A percentile compares a stretch with the other conserved stretches of the same genome.
Evolutionary conservation across 1,284 basidiomycete species (phyloP).

Genomic region (Hemileia vastatrix): DNA sequence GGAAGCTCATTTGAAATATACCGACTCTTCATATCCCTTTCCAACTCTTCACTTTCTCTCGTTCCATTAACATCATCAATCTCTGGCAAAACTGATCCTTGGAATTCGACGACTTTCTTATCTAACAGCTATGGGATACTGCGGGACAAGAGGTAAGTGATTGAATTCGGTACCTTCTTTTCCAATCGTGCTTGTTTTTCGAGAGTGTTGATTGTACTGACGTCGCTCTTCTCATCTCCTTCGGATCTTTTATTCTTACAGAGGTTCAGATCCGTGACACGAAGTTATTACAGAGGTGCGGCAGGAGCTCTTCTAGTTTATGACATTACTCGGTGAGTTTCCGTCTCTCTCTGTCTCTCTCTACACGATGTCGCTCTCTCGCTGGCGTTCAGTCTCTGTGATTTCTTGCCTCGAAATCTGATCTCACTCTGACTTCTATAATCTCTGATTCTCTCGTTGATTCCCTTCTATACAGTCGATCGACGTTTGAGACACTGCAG

Average conservation of each 20-base stretch:
- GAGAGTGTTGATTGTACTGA: too few species aligned
- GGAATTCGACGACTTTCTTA: too few species aligned
- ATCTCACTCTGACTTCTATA: background rate
- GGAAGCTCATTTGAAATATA: too few species aligned
- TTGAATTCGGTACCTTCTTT: too few species aligned
- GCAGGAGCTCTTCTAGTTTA: conserved; percentile 72
- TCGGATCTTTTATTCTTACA: background rate
- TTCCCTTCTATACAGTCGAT: conserved; percentile 46
- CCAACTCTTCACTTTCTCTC: too few species aligned
- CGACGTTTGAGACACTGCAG: conserved; percentile 63
- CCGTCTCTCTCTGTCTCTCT: conserved; percentile 38
- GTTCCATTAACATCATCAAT: too few species aligned
- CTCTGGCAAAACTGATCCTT: too few species aligned
- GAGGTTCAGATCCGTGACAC: conserved; percentile 67
- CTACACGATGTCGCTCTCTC: conserved; percentile 9
- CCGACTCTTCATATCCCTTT: too few species aligned
- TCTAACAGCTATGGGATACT: too few species aligned
- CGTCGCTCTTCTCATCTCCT: background rate
- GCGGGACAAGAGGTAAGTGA: too few species aligned
- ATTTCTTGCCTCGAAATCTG: background rate
- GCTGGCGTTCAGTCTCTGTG: conserved; percentile 21
- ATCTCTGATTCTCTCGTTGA: conserved; percentile 25
- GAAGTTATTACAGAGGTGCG: conserved; percentile 91
- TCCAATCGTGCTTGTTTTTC: too few species aligned
- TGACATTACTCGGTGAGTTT: conserved; percentile 94